Percentiles rank a stretch among this genome's conserved stretches.
phyloP scores from a whole-genome alignment of 352 stramenopile species.

The Thraustochytrium striatum region DNA sequence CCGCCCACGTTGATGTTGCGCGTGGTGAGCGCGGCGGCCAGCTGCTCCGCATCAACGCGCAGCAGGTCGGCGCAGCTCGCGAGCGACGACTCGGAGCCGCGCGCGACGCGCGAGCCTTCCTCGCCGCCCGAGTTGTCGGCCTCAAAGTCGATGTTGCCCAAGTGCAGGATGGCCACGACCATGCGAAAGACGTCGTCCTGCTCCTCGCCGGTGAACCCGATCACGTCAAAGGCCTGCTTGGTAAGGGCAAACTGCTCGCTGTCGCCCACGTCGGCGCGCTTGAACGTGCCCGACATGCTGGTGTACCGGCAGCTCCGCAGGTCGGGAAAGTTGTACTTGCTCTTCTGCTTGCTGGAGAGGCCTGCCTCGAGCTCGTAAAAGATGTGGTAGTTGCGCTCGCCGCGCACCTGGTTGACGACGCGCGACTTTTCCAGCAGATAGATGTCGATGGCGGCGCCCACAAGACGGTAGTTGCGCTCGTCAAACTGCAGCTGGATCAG shows the following conservation, averaged over 20 bases:
- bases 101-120: slow-evolving; percentile 3
- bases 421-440: slow-evolving; percentile 85
- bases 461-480: slow-evolving; percentile 62
- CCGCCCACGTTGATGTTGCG: slow-evolving; percentile 29
- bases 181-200: slow-evolving; percentile 84
- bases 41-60: not conserved
- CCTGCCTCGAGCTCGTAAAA: slow-evolving; percentile 79
- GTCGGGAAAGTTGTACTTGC: slow-evolving; percentile 74
- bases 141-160: slow-evolving; percentile 89
- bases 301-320: slow-evolving; percentile 82
- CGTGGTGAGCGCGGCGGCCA: slow-evolving; percentile 8
- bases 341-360: slow-evolving; percentile 56
- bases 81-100: not conserved
- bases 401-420: slow-evolving; percentile 70
- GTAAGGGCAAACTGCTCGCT: slow-evolving; percentile 70
- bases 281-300: slow-evolving; percentile 84
- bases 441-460: slow-evolving; percentile 77
- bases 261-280: slow-evolving; percentile 74
- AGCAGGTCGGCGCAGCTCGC: not conserved
- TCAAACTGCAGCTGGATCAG: slow-evolving; percentile 94
- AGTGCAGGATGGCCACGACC: slow-evolving; percentile 80
- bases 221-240: slow-evolving; percentile 59
- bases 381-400: slow-evolving; percentile 84
- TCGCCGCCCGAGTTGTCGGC: slow-evolving; percentile 48
- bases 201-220: slow-evolving; percentile 79